phyloP scores from a whole-genome alignment of 176 grass and related monocot genomes.

The Rhynchospora pubera region DNA sequence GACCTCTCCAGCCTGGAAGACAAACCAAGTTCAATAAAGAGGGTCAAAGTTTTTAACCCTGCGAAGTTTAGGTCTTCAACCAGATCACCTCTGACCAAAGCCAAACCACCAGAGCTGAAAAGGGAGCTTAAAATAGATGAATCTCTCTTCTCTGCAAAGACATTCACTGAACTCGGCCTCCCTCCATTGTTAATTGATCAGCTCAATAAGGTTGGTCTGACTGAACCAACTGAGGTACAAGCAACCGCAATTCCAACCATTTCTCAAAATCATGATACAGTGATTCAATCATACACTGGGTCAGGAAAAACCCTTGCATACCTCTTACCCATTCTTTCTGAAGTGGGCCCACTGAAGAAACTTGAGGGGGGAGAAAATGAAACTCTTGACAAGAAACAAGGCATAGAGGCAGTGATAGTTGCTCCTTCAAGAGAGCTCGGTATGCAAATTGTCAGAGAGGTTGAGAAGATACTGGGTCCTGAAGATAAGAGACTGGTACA shows the following conservation, averaged over 20 bases:
- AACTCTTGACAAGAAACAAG: constrained; percentile 44
- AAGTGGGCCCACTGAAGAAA: constrained; percentile 67
- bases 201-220: constrained; percentile 57
- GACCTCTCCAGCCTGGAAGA: constrained; percentile 54
- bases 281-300: constrained; percentile 87
- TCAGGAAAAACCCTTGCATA: constrained; percentile 84
- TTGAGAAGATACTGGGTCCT: constrained; percentile 65
- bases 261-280: constrained; percentile 62
- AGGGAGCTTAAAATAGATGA: constrained; percentile 65
- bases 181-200: constrained; percentile 55
- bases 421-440: constrained; percentile 92
- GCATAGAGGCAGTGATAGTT: constrained; percentile 75
- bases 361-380: constrained; percentile 21
- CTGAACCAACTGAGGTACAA: constrained; percentile 78
- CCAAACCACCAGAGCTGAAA: constrained; percentile 30
- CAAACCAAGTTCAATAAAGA: constrained; percentile 35
- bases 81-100: constrained; percentile 21
- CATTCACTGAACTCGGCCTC: constrained; percentile 74
- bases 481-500: constrained; percentile 76
- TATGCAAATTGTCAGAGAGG: constrained; percentile 94
- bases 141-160: constrained; percentile 68
- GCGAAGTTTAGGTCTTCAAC: constrained; percentile 27
- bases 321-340: constrained; percentile 74
- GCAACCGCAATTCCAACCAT: constrained; percentile 73
- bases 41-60: constrained; percentile 32